Conservation (phyloP, 1,139 yeast genomes). For the Candida labiduridarum region DNA sequence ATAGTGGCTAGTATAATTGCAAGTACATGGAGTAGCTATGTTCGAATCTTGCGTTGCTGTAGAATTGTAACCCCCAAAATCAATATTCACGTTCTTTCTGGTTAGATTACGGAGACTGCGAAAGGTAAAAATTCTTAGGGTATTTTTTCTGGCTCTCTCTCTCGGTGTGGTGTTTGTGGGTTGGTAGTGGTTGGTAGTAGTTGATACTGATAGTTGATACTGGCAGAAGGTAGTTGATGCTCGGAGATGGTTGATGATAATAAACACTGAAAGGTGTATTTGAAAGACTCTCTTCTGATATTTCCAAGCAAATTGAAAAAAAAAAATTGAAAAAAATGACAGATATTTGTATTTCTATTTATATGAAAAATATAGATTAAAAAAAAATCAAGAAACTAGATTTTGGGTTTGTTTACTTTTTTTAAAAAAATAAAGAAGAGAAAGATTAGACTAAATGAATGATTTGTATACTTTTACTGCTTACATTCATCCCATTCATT, state of each 20-base stretch:
- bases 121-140: neutral
- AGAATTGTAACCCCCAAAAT: too few species aligned
- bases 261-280: neutral
- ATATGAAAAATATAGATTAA: neutral
- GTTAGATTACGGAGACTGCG: neutral
- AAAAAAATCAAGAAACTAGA: neutral
- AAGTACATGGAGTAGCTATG: too few species aligned
- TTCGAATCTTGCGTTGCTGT: too few species aligned
- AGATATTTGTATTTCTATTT: neutral
- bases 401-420: slow-evolving; percentile 2
- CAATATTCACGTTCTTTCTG: too few species aligned
- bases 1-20: neutral
- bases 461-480: neutral
- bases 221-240: neutral
- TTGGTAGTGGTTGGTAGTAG: neutral
- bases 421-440: neutral
- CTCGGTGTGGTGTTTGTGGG: neutral
- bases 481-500: neutral
- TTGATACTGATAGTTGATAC: too few species aligned
- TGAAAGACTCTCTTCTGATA: too few species aligned
- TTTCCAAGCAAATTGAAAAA: neutral
- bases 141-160: neutral
- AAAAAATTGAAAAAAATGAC: too few species aligned
- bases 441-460: neutral
- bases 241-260: too few species aligned